Conservation (phyloP, 2,329 filamentous ascomycete species). For the Parasarocladium wereldwijsianum region DNA sequence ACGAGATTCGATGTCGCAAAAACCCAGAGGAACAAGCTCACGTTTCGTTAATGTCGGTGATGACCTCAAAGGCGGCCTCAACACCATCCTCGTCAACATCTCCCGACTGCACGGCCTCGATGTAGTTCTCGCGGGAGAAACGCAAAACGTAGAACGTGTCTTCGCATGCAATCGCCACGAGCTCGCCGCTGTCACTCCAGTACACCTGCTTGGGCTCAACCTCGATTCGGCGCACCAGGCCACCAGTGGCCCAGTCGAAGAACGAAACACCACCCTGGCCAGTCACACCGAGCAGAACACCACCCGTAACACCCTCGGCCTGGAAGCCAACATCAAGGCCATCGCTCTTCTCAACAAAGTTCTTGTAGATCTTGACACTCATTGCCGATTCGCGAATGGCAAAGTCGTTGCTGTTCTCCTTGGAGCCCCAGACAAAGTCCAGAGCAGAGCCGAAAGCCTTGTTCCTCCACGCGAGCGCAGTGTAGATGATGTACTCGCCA, state of each 20-base stretch:
- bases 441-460: constrained; percentile 92
- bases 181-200: constrained; percentile 93
- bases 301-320: constrained; percentile 79
- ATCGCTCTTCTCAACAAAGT: constrained; percentile 83
- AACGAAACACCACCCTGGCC: constrained; percentile 90
- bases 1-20: too few relatives aligned
- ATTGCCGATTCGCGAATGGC: constrained; percentile 90
- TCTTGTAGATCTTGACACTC: constrained; percentile 94
- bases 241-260: constrained; percentile 89
- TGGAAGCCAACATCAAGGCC: constrained; percentile 91
- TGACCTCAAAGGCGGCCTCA: constrained; percentile 88
- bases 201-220: constrained; percentile 62
- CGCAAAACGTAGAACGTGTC: constrained; percentile 90
- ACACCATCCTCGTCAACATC: constrained; percentile 82
- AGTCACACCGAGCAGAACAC: constrained; percentile 83
- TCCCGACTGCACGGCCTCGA: constrained; percentile 68
- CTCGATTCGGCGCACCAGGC: constrained; percentile 83
- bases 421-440: constrained; percentile 93
- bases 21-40: constrained; percentile 19
- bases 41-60: constrained; percentile 90
- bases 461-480: constrained; percentile 88
- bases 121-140: constrained; percentile 78
- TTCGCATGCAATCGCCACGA: constrained; percentile 84
- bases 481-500: constrained; percentile 98
- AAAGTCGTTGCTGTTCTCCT: constrained; percentile 97